Evolutionary conservation across 169 alveolate genomes (phyloP), one percentile per base, ranked within the genome.

Genomic region (Amoebophrya sp.): DNA sequence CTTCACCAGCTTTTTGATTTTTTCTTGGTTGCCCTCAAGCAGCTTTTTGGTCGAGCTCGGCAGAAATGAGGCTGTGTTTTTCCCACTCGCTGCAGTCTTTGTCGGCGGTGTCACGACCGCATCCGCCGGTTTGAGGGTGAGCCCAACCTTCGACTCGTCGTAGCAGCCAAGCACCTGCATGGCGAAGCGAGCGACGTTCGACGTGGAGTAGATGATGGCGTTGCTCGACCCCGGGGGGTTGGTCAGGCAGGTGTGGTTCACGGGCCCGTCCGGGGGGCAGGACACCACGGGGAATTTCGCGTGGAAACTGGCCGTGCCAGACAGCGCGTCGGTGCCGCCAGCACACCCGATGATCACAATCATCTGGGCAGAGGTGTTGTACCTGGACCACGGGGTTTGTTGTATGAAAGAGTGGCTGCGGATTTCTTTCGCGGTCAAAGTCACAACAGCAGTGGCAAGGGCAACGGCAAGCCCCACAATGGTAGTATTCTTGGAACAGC

Each of bases 311-410:
- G 89, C 90, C 18, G 92, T 90, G 4, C 92, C 92, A 7, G 70
- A 39, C 69, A 90, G 34, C 50, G 92, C 92, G 40, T 90, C 92
- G 10, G 92, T 90, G 34, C 92, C 92, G 29, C 92, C 92, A 10
- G 92, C 92, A 78, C 91, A 90, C 31, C 91, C 89, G 16, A 90
- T 69, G 0, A 90, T 58, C n/a, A 87, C 38, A 41, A 88, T 29
- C 38, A 87, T 69, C 87, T 69, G 50, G 70, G 13, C 48, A 1
- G 89, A 58, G 4, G 23, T 26, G 78, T 91, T 91, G 69, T 88
- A 88, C 50, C 89, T 88, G 89, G n/a, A 50, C 34, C 23, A n/a
- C 78, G 78, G n/a, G n/a, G n/a, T n/a, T n/a, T n/a, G n/a, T n/a
- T n/a, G n/a, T n/a, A n/a, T n/a, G n/a, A n/a, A n/a, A n/a, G n/a